phyloP scores from a whole-genome alignment of 1,139 yeast genomes.

The Pichia sp. region DNA sequence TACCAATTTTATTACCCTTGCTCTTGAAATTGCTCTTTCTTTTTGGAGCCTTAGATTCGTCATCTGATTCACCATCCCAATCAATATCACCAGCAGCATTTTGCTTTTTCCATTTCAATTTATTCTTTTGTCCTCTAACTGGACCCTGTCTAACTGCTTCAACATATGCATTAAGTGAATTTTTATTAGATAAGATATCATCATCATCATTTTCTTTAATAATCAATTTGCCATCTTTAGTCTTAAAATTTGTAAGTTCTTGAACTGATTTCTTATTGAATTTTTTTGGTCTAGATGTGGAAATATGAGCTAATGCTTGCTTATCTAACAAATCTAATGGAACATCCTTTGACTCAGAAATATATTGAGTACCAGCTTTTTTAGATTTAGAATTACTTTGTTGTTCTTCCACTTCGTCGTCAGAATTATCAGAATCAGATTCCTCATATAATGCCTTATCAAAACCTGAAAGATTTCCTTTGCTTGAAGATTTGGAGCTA shows the following conservation, averaged over 20 bases:
- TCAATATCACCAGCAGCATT: too few species aligned
- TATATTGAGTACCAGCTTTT: slow-evolving; percentile 45
- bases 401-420: slow-evolving; percentile 32
- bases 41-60: slow-evolving; percentile 9
- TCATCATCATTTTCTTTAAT: slow-evolving; percentile 46
- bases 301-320: slow-evolving; percentile 76
- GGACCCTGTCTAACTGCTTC: slow-evolving; percentile 94
- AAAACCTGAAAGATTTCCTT: slow-evolving; percentile 51
- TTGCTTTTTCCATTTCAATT: slow-evolving; percentile 79
- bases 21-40: slow-evolving; percentile 6
- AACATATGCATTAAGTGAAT: slow-evolving; percentile 82
- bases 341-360: slow-evolving; percentile 70
- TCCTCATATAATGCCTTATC: slow-evolving; percentile 66
- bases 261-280: slow-evolving; percentile 39
- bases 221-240: slow-evolving; percentile 44
- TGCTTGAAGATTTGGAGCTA: slow-evolving; percentile 28
- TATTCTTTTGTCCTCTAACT: slow-evolving; percentile 85
- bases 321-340: slow-evolving; percentile 89
- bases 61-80: slow-evolving; percentile 28
- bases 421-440: slow-evolving; percentile 50
- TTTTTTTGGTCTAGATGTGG: slow-evolving; percentile 72
- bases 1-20: slow-evolving; percentile 24
- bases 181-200: slow-evolving; percentile 41
- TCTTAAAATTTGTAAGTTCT: slow-evolving; percentile 43
- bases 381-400: slow-evolving; percentile 12